A percentile compares a stretch with the other conserved stretches of the same genome.
phyloP scores from a whole-genome alignment of 257 asterid genomes.

The Jaltomata sinuosa region DNA sequence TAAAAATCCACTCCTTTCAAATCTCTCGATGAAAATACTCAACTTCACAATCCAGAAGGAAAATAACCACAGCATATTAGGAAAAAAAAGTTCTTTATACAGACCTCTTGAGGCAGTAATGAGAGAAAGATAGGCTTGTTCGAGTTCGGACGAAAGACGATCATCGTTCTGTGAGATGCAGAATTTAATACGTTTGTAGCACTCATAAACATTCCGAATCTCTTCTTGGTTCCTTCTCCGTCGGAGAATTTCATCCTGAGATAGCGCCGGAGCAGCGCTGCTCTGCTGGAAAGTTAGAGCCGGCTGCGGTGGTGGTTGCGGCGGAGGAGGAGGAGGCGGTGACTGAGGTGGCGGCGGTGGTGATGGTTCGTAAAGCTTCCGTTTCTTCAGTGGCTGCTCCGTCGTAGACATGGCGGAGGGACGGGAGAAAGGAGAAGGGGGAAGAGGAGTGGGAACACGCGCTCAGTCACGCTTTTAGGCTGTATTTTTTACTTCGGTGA shows the following conservation, averaged over 20 bases:
- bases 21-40: background rate
- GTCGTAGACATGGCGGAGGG: constrained; percentile 24
- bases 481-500: background rate
- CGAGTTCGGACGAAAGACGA: constrained; percentile 37
- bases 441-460: background rate
- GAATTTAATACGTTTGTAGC: constrained; percentile 52
- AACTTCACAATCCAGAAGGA: background rate
- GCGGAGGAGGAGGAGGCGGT: constrained; percentile 31
- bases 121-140: constrained; percentile 68
- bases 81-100: background rate
- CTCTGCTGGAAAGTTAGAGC: background rate
- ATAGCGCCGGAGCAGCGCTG: constrained; percentile 13
- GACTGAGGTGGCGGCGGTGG: constrained; percentile 32
- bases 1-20: background rate
- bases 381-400: constrained; percentile 53
- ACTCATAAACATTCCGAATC: constrained; percentile 57
- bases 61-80: background rate
- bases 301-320: constrained; percentile 25
- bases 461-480: background rate
- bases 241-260: constrained; percentile 58
- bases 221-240: constrained; percentile 75
- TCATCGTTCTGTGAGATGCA: constrained; percentile 40
- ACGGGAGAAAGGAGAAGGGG: background rate
- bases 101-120: constrained; percentile 76
- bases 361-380: constrained; percentile 30